Evolutionary conservation across 1,139 yeast genomes (phyloP).

Genomic region (Kluyveromyces sp.): DNA sequence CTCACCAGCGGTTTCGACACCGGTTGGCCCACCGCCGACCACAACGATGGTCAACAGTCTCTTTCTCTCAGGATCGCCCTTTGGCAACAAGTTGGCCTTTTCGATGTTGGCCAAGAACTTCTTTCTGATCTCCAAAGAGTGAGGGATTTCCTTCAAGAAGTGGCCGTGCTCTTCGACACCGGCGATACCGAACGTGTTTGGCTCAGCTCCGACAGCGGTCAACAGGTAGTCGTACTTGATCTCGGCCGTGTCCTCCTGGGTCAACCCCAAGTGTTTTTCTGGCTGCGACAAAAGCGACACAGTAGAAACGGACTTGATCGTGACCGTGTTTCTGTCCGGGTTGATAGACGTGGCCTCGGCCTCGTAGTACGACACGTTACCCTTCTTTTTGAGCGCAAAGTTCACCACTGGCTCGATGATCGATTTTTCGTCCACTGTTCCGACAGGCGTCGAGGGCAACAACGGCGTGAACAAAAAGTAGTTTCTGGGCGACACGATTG

Average conservation of each 20-base stretch:
- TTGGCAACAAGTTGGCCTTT: conserved; percentile 66
- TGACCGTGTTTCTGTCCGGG: conserved; percentile 59
- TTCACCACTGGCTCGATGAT: conserved; percentile 82
- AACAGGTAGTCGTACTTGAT: conserved; percentile 64
- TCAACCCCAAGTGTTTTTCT: conserved; percentile 28
- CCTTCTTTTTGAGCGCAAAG: conserved; percentile 68
- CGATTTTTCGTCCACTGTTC: conserved; percentile 87
- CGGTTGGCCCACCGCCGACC: conserved; percentile 92
- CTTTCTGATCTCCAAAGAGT: conserved; percentile 69
- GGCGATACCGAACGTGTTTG: conserved; percentile 74
- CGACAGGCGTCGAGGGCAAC: conserved; percentile 90
- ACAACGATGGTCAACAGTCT: conserved; percentile 69
- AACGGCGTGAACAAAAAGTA: conserved; percentile 91
- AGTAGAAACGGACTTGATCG: conserved; percentile 40
- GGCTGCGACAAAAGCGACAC: conserved; percentile 32
- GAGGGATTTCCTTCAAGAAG: conserved; percentile 80
- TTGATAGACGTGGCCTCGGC: conserved; percentile 88
- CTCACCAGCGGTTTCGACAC: conserved; percentile 87
- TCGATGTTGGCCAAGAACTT: conserved; percentile 68
- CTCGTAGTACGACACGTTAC: conserved; percentile 82
- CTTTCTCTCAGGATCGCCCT: conserved; percentile 69
- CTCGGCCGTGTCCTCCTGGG: conserved; percentile 32
- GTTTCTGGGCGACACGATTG: conserved; percentile 87
- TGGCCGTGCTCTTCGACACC: conserved; percentile 75
- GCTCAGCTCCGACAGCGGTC: conserved; percentile 80